phyloP scores from a whole-genome alignment of 2,329 filamentous ascomycete genomes.

The Exophiala spinifera region DNA sequence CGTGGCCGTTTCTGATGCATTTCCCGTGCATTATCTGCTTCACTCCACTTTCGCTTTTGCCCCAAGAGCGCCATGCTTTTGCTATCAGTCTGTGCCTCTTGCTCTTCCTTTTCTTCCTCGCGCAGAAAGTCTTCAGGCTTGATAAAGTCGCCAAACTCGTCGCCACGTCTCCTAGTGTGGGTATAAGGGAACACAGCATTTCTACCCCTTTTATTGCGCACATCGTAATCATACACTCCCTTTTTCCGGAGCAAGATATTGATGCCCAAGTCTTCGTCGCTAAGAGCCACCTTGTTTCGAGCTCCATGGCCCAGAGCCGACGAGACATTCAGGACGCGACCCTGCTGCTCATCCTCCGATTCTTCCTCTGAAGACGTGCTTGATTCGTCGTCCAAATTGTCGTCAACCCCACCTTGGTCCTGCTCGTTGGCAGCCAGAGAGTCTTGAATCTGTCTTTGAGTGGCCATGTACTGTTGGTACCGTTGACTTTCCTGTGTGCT shows the following conservation, averaged over 20 bases:
- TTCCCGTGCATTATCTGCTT: constrained; percentile 48
- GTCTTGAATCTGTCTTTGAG: constrained; percentile 80
- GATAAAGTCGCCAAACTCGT: constrained; percentile 93
- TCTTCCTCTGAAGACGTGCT: constrained; percentile 87
- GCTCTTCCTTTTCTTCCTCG: constrained; percentile 82
- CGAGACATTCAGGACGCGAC: constrained; percentile 84
- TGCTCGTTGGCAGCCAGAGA: constrained; percentile 67
- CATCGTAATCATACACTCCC: constrained; percentile 89
- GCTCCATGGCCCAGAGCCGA: constrained; percentile 78
- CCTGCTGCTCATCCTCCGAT: constrained; percentile 85
- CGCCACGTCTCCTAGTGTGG: constrained; percentile 71
- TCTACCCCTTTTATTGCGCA: constrained; percentile 83
- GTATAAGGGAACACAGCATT: constrained; percentile 91
- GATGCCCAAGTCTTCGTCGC: constrained; percentile 85
- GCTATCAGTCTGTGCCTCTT: constrained; percentile 56
- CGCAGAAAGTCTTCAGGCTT: constrained; percentile 89
- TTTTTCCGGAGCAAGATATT: constrained; percentile 87
- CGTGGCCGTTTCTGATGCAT: constrained; percentile 34
- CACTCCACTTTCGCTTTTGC: constrained; percentile 93
- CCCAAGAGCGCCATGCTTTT: constrained; percentile 66
- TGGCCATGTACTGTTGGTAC: constrained; percentile 91
- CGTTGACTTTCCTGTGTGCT: constrained; percentile 72
- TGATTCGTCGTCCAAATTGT: constrained; percentile 75
- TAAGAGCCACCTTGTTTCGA: constrained; percentile 80
- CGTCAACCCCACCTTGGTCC: constrained; percentile 52